Conservation (phyloP, 495 filamentous ascomycete species). For the Neurospora sp. region DNA sequence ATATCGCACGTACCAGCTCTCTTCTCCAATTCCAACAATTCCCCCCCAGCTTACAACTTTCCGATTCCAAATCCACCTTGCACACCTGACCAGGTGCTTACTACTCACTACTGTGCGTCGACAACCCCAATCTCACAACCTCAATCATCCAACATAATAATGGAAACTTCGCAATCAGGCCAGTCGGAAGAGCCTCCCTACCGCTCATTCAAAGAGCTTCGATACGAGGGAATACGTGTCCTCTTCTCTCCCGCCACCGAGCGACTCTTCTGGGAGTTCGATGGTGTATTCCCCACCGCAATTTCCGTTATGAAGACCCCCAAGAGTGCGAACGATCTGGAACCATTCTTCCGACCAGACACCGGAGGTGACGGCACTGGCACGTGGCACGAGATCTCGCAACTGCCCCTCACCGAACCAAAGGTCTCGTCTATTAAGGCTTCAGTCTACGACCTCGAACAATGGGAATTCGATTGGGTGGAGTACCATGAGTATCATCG, state of each 20-base stretch:
- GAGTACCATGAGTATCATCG: constrained; percentile 1
- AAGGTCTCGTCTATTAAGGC: constrained; percentile 15
- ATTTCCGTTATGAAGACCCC: constrained; percentile 11
- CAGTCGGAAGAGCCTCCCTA: no score
- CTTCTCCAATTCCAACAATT: no score
- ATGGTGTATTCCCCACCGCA: constrained; percentile 12
- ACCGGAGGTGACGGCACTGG: neutral
- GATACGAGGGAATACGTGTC: no score
- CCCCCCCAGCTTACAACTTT: no score
- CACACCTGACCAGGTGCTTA: no score
- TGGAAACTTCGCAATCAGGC: no score
- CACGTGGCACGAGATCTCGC: constrained; percentile 8
- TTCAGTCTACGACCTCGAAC: constrained; percentile 3
- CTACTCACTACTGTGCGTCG: no score
- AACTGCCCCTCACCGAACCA: constrained; percentile 12
- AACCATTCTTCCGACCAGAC: constrained; percentile 9
- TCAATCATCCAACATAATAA: no score
- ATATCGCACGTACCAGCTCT: no score
- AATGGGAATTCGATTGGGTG: constrained; percentile 11
- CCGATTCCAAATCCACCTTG: no score
- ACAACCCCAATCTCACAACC: no score
- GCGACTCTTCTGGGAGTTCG: constrained; percentile 13
- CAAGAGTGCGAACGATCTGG: constrained; percentile 3
- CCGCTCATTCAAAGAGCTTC: no score
- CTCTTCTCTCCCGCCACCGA: constrained; percentile 1